A percentile compares a stretch with the other conserved stretches of the same genome.
Conservation (phyloP, 768 basidiomycete species). For the Vararia minispora region DNA sequence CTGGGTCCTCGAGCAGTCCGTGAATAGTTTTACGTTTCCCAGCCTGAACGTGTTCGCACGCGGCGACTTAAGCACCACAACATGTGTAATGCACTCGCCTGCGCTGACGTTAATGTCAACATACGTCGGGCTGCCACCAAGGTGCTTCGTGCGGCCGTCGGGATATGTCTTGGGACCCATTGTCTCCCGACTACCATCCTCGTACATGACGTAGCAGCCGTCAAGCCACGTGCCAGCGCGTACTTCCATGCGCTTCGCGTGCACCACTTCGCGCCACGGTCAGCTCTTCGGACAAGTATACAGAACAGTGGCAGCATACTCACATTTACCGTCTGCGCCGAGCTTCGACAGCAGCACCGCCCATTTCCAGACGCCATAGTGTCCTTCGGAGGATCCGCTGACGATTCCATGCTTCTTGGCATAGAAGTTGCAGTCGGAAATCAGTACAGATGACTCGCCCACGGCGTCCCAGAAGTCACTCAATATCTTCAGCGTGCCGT, state of each 20-base stretch:
- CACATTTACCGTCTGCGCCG: neutral
- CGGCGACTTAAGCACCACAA: neutral
- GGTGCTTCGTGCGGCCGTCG: neutral
- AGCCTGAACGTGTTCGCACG: neutral
- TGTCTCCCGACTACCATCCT: neutral
- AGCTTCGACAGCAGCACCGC: slow-evolving; percentile 2
- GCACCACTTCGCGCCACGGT: neutral
- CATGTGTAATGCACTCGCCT: neutral
- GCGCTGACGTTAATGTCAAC: neutral
- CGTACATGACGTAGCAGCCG: neutral
- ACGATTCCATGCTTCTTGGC: neutral
- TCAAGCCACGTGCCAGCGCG: neutral
- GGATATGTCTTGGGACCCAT: neutral
- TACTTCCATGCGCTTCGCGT: neutral
- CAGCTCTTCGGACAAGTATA: too few species aligned
- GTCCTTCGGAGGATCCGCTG: neutral
- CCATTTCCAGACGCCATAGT: neutral
- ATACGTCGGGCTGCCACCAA: neutral
- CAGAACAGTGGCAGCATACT: neutral
- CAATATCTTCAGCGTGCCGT: neutral
- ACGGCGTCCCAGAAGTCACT: neutral
- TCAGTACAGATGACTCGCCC: neutral
- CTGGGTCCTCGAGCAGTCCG: neutral
- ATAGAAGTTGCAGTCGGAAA: neutral
- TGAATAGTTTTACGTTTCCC: neutral